phyloP scores from a whole-genome alignment of 2,329 filamentous ascomycete genomes.

The Paecilomyces sp. region DNA sequence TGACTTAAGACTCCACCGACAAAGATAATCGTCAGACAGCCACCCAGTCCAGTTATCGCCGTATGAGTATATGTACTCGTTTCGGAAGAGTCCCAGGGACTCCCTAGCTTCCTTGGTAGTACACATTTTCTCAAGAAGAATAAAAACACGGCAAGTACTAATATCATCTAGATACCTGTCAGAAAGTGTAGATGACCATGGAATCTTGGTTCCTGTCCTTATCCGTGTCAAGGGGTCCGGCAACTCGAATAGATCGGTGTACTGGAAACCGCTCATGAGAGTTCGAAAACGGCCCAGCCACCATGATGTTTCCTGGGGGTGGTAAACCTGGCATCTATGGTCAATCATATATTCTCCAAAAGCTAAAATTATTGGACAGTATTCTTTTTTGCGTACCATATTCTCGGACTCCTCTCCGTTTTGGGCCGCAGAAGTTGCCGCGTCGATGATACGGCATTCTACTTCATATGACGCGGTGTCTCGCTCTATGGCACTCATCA shows the following conservation, averaged over 20 bases:
- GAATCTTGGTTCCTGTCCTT: background rate
- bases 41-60: background rate
- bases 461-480: background rate
- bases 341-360: background rate
- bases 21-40: background rate
- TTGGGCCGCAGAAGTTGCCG: background rate
- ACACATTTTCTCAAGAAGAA: slow-evolving; percentile 25
- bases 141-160: slow-evolving; percentile 25
- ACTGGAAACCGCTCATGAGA: slow-evolving; percentile 22
- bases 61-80: slow-evolving; percentile 17
- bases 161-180: slow-evolving; percentile 12
- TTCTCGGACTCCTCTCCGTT: background rate
- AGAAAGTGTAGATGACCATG: background rate
- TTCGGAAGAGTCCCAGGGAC: slow-evolving; percentile 24
- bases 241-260: slow-evolving; percentile 22
- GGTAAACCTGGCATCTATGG: slow-evolving; percentile 12
- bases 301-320: slow-evolving; percentile 17
- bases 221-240: slow-evolving; percentile 2
- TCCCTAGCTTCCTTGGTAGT: slow-evolving; percentile 24
- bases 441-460: background rate
- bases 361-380: background rate
- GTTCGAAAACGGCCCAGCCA: slow-evolving; percentile 27
- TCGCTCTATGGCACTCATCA: background rate
- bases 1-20: background rate
- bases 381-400: background rate